Conservation (phyloP, 768 basidiomycete genomes). For the Phylloporus scabripes region DNA sequence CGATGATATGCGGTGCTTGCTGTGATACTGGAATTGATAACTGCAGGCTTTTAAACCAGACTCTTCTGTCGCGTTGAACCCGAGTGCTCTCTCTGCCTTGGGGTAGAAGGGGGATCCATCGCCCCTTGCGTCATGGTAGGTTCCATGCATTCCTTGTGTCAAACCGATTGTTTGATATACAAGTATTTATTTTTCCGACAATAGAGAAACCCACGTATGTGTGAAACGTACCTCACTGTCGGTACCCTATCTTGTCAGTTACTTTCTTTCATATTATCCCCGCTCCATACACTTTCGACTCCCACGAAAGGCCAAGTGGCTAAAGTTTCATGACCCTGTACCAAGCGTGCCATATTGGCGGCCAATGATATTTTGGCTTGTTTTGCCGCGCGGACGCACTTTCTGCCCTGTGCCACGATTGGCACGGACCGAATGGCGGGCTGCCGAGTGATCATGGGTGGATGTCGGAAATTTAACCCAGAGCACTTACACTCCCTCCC, state of each 20-base stretch:
- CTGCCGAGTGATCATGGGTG: slow-evolving; percentile 5
- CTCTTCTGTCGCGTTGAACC: background rate
- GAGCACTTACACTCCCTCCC: background rate
- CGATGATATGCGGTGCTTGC: slow-evolving; percentile 16
- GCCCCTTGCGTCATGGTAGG: background rate
- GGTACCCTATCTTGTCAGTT: background rate
- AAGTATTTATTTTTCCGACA: background rate
- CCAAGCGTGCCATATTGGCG: background rate
- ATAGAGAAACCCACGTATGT: background rate
- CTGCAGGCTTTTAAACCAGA: background rate
- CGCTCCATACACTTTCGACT: background rate
- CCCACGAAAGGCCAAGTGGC: slow-evolving; percentile 9
- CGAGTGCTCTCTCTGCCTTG: background rate
- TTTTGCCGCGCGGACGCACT: background rate
- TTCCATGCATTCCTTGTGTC: background rate
- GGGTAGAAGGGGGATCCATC: background rate
- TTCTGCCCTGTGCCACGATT: background rate
- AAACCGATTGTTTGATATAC: background rate
- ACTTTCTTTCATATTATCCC: background rate
- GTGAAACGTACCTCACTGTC: background rate
- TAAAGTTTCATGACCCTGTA: background rate
- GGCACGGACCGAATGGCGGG: slow-evolving; percentile 2
- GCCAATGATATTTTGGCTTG: slow-evolving; percentile 3
- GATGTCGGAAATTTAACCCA: background rate
- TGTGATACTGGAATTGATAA: slow-evolving; percentile 5